Evolutionary conservation across 768 basidiomycete genomes (phyloP).

Genomic region (Panaeolus papilionaceus): DNA sequence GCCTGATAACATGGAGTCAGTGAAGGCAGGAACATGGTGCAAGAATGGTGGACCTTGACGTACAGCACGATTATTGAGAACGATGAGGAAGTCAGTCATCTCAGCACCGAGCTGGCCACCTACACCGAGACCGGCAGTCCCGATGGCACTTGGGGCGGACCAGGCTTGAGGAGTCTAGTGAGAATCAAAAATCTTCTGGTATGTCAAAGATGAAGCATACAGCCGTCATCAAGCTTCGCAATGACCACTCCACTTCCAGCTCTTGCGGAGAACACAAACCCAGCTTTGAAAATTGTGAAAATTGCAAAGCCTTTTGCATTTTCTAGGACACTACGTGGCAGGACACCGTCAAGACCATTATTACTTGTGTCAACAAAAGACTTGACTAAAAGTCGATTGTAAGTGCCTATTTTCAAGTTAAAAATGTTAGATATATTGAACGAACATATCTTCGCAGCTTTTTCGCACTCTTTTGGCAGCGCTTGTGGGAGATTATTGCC

Average conservation of each 20-base stretch:
- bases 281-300: slow-evolving; percentile 87
- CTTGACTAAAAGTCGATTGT: slow-evolving; percentile 55
- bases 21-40: slow-evolving; percentile 9
- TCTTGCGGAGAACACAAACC: slow-evolving; percentile 74
- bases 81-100: slow-evolving; percentile 90
- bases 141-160: slow-evolving; percentile 96
- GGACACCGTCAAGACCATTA: slow-evolving; percentile 83
- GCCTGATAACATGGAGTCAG: slow-evolving; percentile 45
- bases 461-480: slow-evolving; percentile 83
- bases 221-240: slow-evolving; percentile 79
- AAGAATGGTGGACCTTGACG: slow-evolving; percentile 32
- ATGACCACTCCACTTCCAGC: slow-evolving; percentile 91
- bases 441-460: slow-evolving; percentile 88
- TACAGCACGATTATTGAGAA: slow-evolving; percentile 84
- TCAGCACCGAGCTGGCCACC: slow-evolving; percentile 87
- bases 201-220: slow-evolving; percentile 51
- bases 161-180: slow-evolving; percentile 58
- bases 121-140: slow-evolving; percentile 88
- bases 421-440: slow-evolving; percentile 18
- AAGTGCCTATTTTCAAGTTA: slow-evolving; percentile 16
- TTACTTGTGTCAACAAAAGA: slow-evolving; percentile 84
- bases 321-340: slow-evolving; percentile 55
- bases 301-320: slow-evolving; percentile 83
- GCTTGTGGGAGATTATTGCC: slow-evolving; percentile 48
- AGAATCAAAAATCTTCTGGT: slow-evolving; percentile 15